Evolutionary conservation across 163 green algal species (phyloP), one percentile per base, ranked within the genome.

Genomic region (Scenedesmus sp.): DNA sequence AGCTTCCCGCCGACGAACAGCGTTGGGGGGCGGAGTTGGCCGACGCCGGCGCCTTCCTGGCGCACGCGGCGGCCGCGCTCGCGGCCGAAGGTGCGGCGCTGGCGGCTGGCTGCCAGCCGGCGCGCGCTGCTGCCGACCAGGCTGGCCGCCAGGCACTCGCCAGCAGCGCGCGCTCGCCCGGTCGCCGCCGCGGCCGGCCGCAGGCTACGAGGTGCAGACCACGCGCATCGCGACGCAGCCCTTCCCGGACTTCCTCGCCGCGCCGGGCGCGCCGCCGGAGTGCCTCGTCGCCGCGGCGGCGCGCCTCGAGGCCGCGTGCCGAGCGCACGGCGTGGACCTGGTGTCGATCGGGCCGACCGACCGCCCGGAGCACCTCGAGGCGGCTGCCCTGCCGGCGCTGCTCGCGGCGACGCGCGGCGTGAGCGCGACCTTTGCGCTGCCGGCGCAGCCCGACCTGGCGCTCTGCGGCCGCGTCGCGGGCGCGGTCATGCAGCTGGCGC

Each of bases 131-230:
- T n/a, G n/a, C n/a, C n/a, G n/a, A n/a, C n/a, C n/a, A n/a, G n/a
- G n/a, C n/a, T n/a, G n/a, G n/a, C n/a, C n/a, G n/a, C n/a, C n/a
- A n/a, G n/a, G n/a, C n/a, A n/a, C n/a, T n/a, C n/a, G n/a, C n/a
- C n/a, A n/a, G n/a, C n/a, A n/a, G n/a, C n/a, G n/a, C n/a, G n/a
- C n/a, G n/a, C n/a, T n/a, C n/a, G n/a, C n/a, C n/a, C n/a, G n/a
- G n/a, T n/a, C n/a, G n/a, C n/a, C n/a, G n/a, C n/a, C n/a, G n/a
- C n/a, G n/a, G n/a, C n/a, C n/a, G n/a, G n/a, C n/a, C 54, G 48
- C 74, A 85, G 83, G 74, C 42, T 83, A 84, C 51, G 84, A 89
- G 34, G 84, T 90, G 51, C 85, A 89, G 42, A 89, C 84, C 1
- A 48, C 75, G 4, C 75, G 84, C 24, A 74, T 90, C 1, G 75